Evolutionary conservation across 495 filamentous ascomycete species (phyloP).

Genomic region (Pseudoneurospora amorphoporcata): DNA sequence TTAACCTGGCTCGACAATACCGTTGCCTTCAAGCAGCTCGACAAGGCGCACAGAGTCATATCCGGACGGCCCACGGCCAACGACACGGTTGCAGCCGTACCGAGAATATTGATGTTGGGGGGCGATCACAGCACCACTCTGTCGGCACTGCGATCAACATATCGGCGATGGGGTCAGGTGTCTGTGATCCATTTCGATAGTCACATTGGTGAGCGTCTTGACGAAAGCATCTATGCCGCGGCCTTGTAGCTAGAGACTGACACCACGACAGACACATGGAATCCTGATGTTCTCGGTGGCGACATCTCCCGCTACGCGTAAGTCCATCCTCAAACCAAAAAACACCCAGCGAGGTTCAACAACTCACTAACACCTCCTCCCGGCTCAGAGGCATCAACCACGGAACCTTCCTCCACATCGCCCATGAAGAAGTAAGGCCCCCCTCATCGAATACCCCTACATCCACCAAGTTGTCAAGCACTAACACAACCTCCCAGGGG

Average conservation of each 20-base stretch:
- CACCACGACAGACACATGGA: constrained; percentile 56
- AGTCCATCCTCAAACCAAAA: background rate
- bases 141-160: constrained; percentile 52
- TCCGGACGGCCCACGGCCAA: constrained; percentile 28
- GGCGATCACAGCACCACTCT: constrained; percentile 57
- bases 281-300: constrained; percentile 44
- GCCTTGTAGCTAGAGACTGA: background rate
- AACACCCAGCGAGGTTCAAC: background rate
- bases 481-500: constrained; percentile 40
- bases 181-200: constrained; percentile 66
- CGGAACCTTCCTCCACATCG: constrained; percentile 54
- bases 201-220: constrained; percentile 39
- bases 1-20: constrained; percentile 61
- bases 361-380: background rate
- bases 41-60: constrained; percentile 43
- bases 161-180: constrained; percentile 54
- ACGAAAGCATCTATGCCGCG: background rate
- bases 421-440: constrained; percentile 28
- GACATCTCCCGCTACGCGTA: constrained; percentile 35
- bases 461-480: constrained; percentile 8
- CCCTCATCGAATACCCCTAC: constrained; percentile 34
- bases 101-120: constrained; percentile 57
- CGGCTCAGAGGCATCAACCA: constrained; percentile 60
- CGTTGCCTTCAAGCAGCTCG: constrained; percentile 65
- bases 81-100: constrained; percentile 20